Percentiles rank a stretch among this genome's conserved stretches.
Evolutionary conservation across 805 yeast species (phyloP).

Genomic region (Kluyveromyces dobzhanskii): DNA sequence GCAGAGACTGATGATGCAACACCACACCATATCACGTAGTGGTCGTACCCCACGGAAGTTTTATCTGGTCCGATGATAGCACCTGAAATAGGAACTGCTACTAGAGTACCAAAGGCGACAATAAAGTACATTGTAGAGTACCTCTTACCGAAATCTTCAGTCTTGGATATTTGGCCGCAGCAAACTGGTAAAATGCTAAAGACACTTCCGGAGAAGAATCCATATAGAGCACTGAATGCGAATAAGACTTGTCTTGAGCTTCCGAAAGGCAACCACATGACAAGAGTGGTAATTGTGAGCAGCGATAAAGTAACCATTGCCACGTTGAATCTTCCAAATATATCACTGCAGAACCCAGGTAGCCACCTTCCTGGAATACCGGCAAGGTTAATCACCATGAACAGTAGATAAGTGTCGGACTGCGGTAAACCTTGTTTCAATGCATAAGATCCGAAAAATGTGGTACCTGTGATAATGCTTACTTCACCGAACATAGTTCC

Average conservation of each 20-base stretch:
- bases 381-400: conserved; percentile 36
- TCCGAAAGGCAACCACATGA: conserved; percentile 34
- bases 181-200: conserved; percentile 50
- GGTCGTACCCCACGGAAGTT: conserved; percentile 27
- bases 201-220: conserved; percentile 46
- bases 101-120: conserved; percentile 46
- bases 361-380: conserved; percentile 38
- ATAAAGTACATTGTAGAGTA: conserved; percentile 51
- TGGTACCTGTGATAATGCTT: conserved; percentile 35
- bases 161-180: conserved; percentile 48
- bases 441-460: conserved; percentile 45
- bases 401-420: conserved; percentile 35
- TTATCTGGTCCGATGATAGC: conserved; percentile 36
- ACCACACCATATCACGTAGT: conserved; percentile 32
- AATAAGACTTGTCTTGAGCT: conserved; percentile 28
- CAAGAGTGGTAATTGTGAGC: conserved; percentile 27
- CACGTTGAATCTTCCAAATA: conserved; percentile 46
- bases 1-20: conserved; percentile 33
- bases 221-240: conserved; percentile 41
- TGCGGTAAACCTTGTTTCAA: conserved; percentile 35
- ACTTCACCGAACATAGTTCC: conserved; percentile 43
- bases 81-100: conserved; percentile 43
- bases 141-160: conserved; percentile 44
- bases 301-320: conserved; percentile 31
- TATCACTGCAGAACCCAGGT: conserved; percentile 38